Conservation (phyloP, 2,329 filamentous ascomycete species). For the Incumbomyces delicatus region DNA sequence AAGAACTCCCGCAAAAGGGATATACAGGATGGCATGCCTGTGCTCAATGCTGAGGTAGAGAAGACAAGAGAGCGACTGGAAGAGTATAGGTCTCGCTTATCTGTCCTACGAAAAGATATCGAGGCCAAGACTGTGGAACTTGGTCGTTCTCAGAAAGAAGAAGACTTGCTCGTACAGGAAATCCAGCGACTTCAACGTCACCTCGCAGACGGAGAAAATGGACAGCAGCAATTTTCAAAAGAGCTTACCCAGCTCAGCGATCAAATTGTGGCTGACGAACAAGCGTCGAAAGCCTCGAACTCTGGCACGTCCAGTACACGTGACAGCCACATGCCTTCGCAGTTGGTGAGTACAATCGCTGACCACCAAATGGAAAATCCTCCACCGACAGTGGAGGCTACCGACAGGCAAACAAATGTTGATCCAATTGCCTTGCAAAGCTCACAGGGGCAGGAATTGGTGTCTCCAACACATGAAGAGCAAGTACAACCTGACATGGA, state of each 20-base stretch:
- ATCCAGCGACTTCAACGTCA: constrained; percentile 33
- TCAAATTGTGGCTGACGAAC: constrained; percentile 27
- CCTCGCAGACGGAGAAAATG: constrained; percentile 31
- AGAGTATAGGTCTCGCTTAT: constrained; percentile 27
- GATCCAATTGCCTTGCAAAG: too few species aligned
- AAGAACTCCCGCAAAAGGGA: constrained; percentile 35
- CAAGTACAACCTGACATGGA: not conserved
- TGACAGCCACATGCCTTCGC: too few species aligned
- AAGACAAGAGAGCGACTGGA: constrained; percentile 28
- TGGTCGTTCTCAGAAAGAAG: constrained; percentile 20
- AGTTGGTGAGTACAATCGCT: too few species aligned
- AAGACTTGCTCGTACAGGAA: constrained; percentile 35
- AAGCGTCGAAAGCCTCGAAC: constrained; percentile 29
- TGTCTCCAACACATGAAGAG: not conserved
- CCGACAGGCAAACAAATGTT: not conserved
- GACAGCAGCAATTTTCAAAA: constrained; percentile 33
- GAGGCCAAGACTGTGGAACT: constrained; percentile 8
- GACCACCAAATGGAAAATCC: not conserved
- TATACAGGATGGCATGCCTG: constrained; percentile 39
- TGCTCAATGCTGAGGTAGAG: constrained; percentile 36
- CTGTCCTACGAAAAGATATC: constrained; percentile 20
- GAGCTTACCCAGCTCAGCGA: constrained; percentile 40
- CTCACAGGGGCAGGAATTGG: too few species aligned
- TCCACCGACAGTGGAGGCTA: not conserved
- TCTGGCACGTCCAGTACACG: too few species aligned